Base-by-base conservation (phyloP, 306 rosid genomes). In the Malus sieversii region DNA sequence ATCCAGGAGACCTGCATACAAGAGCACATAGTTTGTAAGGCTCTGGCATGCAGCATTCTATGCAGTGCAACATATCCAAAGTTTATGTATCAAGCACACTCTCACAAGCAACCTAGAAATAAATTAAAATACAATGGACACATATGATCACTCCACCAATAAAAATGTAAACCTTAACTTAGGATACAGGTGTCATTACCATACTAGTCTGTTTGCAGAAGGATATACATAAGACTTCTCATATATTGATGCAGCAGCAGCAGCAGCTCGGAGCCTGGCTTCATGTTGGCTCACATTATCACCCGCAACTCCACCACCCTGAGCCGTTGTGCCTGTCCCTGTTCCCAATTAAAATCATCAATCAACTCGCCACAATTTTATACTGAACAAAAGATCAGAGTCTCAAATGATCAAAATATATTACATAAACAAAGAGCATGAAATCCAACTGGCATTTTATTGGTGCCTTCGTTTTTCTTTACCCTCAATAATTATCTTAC, bases 201-300 rank as follows among this genome's bases (percentile, higher is more conserved):
- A 82, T 61, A 55, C 93, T 77, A 84, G 80, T 46, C 96, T 82
- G 82, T 82, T 82, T 80, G 91, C 82, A 51, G 89, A 80, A 58
- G 91, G 89, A 81, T 85, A 87, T 44, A 87, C 88, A 67, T 65
- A 81, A 80, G 98, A 95, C 77, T 89, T 95, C 90, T 89, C 97
- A 79, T 95, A 95, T 78, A 90, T 82, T 55, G 97, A 85, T 71
- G 98, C 98, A 33, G 98, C 97, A 6, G 93, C 97, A 6, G 93
- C 97, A n/a, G 97, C 97, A 68, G 98, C 96, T 86, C 68, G 97
- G 68, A 90, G 96, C 84, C 97, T 90, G 58, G 96, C 91, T 84
- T 92, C 96, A 81, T 90, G 96, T 68, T 75, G 86, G 81, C 90
- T 92, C 75, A 88, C 55, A 78, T 70, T 84, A 85, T 85, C 89